Evolutionary conservation across 352 stramenopile species (phyloP), one percentile per base, ranked within the genome.

Genomic region (Phytophthora podocarpi): DNA sequence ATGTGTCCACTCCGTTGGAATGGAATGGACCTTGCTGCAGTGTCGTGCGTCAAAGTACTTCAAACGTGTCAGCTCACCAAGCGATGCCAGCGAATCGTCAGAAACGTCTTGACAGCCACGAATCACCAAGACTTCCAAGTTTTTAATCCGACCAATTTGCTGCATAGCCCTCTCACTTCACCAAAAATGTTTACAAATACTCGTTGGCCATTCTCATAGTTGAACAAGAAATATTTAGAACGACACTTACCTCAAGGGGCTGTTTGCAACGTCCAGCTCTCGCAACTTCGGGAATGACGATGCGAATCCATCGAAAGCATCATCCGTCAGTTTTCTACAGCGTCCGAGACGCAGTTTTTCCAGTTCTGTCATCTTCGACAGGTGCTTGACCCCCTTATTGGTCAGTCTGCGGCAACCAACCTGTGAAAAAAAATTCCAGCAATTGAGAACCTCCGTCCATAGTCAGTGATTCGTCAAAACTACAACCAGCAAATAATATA

Each of bases 11-110:
- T 87, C 72, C 0, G 46, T 64, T 16, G 70, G 71, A 16, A 92
- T 52, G 2, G 72, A 76, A 26, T 74, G 76, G 16, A 94, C 59
- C 27, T 75, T 70, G 52, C 77, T 68, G 36, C 85, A 94, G 45
- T 91, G 79, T 10, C 85, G 76, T 3, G 76, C 82, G 40, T 94
- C 82, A 35, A 94, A 91, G 49, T 89, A 81, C 32, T 73, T 74
- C 21, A 89, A 23, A 8, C 65, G 70, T 8, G 28, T 59, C 30
- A 89, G 57, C 3, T 13, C n/a, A 26, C 55, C 32, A 15, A 89
- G 60, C 5, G 47, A 32, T 6, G 12, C 12, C 63, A 87, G 69
- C 2, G 67, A 74, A 2, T 75, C 66, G 28, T 84, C 64, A 2
- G 32, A 49, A 54, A 81, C 66, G 11, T 72, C 47, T 7, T 58